Percentiles rank a stretch among this genome's conserved stretches.
phyloP scores from a whole-genome alignment of 768 basidiomycete species.

The Epithele typhae region DNA sequence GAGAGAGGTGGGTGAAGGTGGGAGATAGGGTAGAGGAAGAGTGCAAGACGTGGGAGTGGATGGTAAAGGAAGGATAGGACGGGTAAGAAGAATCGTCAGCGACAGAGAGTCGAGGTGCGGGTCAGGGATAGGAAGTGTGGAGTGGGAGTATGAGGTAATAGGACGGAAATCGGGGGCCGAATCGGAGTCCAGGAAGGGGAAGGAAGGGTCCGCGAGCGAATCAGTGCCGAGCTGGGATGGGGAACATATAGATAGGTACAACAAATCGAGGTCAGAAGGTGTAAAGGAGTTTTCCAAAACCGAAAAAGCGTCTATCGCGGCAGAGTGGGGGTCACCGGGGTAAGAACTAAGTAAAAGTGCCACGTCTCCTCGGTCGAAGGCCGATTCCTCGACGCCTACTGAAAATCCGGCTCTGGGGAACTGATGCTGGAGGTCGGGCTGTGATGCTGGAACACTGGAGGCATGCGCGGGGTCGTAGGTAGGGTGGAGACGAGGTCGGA shows the following conservation, averaged over 20 bases:
- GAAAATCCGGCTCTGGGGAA: constrained; percentile 1
- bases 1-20: background rate
- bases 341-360: background rate
- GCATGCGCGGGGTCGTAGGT: constrained; percentile 2
- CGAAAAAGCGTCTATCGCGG: constrained; percentile 4
- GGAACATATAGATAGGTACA: constrained; percentile 3
- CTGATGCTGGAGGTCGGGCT: background rate
- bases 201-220: constrained; percentile 3
- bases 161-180: background rate
- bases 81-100: too few relatives aligned
- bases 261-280: constrained; percentile 1
- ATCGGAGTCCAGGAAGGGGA: constrained; percentile 1
- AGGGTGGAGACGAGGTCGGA: background rate
- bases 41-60: too few relatives aligned
- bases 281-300: background rate
- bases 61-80: too few relatives aligned
- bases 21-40: background rate
- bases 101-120: background rate
- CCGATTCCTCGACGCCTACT: constrained; percentile 14
- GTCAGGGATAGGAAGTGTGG: background rate
- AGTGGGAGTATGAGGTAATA: background rate
- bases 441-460: background rate
- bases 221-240: constrained; percentile 1
- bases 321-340: background rate
- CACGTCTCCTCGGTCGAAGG: constrained; percentile 9